These are phyloP conservation scores for Solanum acaule DNA, from an alignment of 257 asterid genomes.

Conservation along the genomic window DNA sequence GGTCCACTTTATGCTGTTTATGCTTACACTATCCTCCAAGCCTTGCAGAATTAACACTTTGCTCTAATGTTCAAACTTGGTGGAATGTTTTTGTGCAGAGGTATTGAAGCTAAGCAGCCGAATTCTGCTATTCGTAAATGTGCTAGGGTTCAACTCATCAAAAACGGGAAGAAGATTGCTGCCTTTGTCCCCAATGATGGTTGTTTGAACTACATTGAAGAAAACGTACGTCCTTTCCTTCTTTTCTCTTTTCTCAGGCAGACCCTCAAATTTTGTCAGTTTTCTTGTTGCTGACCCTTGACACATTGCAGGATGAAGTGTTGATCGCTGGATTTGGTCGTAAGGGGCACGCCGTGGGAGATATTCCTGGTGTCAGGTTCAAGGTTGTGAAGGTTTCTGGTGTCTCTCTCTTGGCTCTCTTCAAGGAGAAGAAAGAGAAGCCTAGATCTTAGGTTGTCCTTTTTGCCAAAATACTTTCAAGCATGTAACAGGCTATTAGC, in stretches of 20 bases:
- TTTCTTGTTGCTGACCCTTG: not conserved
- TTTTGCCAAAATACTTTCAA: not conserved
- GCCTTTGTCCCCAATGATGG: constrained; percentile 84
- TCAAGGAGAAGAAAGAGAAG: constrained; percentile 69
- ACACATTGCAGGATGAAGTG: constrained; percentile 53
- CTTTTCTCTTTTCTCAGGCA: not conserved
- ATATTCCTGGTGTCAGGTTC: constrained; percentile 79
- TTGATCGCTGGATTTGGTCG: constrained; percentile 91
- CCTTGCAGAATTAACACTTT: not conserved
- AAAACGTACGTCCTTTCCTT: constrained; percentile 32
- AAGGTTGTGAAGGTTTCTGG: constrained; percentile 88
- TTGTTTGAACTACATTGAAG: constrained; percentile 70
- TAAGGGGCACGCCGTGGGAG: constrained; percentile 84
- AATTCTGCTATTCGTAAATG: constrained; percentile 80
- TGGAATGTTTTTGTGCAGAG: constrained; percentile 21
- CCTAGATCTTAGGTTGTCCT: constrained; percentile 44
- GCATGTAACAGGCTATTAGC: not conserved
- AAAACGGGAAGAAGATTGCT: constrained; percentile 78
- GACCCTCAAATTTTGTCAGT: not conserved
- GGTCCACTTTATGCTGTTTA: not conserved
- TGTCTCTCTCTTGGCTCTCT: constrained; percentile 63
- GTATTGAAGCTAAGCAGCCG: constrained; percentile 82
- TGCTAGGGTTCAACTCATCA: constrained; percentile 78
- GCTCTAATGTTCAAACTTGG: not conserved
- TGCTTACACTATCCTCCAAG: not conserved